Conservation (phyloP, 352 stramenopile genomes). For the Phytophthora gonapodyides region DNA sequence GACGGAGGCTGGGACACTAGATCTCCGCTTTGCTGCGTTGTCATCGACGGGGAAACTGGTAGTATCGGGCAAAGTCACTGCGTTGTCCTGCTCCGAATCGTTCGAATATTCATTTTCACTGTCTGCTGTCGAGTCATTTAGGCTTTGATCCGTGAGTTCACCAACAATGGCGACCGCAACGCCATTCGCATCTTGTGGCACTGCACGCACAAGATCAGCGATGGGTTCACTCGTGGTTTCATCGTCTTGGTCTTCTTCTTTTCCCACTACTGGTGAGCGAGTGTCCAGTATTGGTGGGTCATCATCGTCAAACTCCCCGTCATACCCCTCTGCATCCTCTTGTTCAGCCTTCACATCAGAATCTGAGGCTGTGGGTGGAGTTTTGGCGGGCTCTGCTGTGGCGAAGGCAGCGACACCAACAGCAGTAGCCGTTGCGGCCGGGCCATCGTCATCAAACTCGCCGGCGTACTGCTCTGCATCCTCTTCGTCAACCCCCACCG, state of each 20-base stretch:
- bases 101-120: slow-evolving; percentile 17
- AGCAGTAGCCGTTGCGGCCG: background rate
- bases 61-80: background rate
- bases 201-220: background rate
- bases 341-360: background rate
- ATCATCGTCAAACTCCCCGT: slow-evolving; percentile 17
- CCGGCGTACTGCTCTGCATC: slow-evolving; percentile 24
- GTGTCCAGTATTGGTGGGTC: background rate
- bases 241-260: no score
- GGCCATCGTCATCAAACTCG: slow-evolving; percentile 26
- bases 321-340: slow-evolving; percentile 11
- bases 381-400: background rate
- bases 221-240: background rate
- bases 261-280: background rate
- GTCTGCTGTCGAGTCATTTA: background rate
- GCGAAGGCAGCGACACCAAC: background rate
- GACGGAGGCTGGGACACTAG: slow-evolving; percentile 24
- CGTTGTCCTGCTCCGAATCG: slow-evolving; percentile 12
- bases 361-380: background rate
- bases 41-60: background rate
- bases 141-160: background rate
- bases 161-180: background rate
- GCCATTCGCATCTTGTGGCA: background rate
- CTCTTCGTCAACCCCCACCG: background rate
- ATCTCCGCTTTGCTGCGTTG: slow-evolving; percentile 26